These are phyloP conservation scores for Aspergillus luchuensis DNA, from an alignment of 2,329 filamentous ascomycete species.

Conservation along the genomic window DNA sequence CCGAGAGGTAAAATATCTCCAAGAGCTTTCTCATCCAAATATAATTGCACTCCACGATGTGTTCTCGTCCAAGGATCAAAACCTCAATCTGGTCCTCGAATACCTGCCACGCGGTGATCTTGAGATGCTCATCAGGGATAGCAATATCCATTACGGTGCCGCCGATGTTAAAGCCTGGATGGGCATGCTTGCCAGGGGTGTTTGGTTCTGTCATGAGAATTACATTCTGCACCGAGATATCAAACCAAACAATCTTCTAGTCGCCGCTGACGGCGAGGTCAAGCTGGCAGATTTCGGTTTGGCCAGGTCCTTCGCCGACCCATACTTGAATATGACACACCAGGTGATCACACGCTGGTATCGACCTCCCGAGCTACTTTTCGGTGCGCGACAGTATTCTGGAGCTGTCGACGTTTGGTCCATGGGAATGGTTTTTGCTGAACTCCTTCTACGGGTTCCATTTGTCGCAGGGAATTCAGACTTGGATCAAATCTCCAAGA, in stretches of 20 bases:
- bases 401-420: constrained; percentile 94
- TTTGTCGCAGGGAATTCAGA: constrained; percentile 84
- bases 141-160: constrained; percentile 76
- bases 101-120: constrained; percentile 92
- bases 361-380: constrained; percentile 88
- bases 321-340: constrained; percentile 83
- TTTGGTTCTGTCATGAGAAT: constrained; percentile 97
- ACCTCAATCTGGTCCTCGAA: constrained; percentile 93
- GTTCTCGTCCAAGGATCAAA: constrained; percentile 95
- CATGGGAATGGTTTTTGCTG: constrained; percentile 88
- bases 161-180: constrained; percentile 98
- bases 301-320: constrained; percentile 84
- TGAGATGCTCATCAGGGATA: constrained; percentile 90
- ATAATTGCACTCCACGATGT: constrained; percentile 91
- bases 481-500: constrained; percentile 80
- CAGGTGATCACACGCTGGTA: constrained; percentile 98
- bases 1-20: constrained; percentile 91
- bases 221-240: constrained; percentile 95
- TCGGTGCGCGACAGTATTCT: constrained; percentile 84
- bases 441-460: constrained; percentile 79
- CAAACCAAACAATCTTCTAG: constrained; percentile 97
- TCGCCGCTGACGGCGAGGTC: constrained; percentile 87
- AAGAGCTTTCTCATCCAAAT: constrained; percentile 92
- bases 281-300: constrained; percentile 98
- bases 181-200: constrained; percentile 88